Base-by-base conservation (phyloP, 176 grass and related monocot species). In the Aechmea fasciata region DNA sequence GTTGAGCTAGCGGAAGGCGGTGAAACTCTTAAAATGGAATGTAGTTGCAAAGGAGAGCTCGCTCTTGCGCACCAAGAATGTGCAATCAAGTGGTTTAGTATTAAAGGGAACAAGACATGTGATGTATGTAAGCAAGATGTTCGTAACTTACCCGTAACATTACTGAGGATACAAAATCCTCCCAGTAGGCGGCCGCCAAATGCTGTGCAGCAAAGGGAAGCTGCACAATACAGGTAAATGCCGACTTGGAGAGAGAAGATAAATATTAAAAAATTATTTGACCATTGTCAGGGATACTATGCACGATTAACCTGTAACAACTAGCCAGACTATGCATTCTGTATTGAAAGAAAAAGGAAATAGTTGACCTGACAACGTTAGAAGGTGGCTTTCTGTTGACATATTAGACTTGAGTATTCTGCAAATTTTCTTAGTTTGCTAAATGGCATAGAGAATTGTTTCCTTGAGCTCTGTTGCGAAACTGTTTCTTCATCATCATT, bases 21-120 rank as follows among this genome's bases (percentile, higher is more conserved):
- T 23, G 94, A 99, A 88, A 99, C 94, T 74, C 79, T 99, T 80
- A 99, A 99, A 88, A 80, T 99, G 94, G 94, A 99, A 65, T 99
- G 94, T 72, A 93, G 89, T 62, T 99, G 94, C 87, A 99, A 99
- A 85, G 94, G 94, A 74, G 94, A 99, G 66, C 90, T 99, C 68
- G 89, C 94, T 25, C 83, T 99, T 77, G 94, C 90, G 10, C 94
- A 99, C 80, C 87, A 99, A 79, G 94, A 99, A 20, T 99, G 94
- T 79, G 94, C 94, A 50, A 64, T 99, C 72, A 99, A 99, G 87
- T 99, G 94, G 94, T 99, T 99, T 84, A 99, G 89, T 64, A 93
- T 99, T 55, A 99, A 99, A 67, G 94, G 94, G 61, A 99, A 99
- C 57, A 99, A 99, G 82, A 99, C 82, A 67, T 99, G 94, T 73